phyloP scores from a whole-genome alignment of 164 flowering plant species.

The Vitis rupestris region DNA sequence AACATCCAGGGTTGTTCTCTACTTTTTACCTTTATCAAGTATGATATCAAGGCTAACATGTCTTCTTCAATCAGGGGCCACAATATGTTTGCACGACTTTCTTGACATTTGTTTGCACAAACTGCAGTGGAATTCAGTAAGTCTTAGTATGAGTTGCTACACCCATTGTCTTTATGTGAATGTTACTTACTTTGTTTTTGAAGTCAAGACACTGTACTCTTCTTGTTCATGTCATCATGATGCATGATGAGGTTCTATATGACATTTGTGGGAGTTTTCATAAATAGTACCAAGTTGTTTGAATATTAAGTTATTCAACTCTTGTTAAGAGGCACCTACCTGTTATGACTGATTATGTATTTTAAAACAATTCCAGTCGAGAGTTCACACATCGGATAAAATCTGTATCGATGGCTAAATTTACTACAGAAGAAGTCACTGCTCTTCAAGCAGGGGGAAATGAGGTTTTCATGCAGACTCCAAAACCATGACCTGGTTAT shows the following conservation, averaged over 20 bases:
- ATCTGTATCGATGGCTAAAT: constrained; percentile 68
- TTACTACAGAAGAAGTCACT: constrained; percentile 47
- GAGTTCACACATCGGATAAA: constrained; percentile 72
- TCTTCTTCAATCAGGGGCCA: constrained; percentile 59
- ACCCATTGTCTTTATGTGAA: neutral
- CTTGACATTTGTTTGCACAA: constrained; percentile 79
- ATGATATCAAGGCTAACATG: neutral
- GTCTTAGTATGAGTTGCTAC: constrained; percentile 16
- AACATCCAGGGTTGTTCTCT: too few species aligned
- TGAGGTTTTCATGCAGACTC: constrained; percentile 36
- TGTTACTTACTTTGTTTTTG: neutral
- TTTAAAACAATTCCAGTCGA: constrained; percentile 36
- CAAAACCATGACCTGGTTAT: neutral
- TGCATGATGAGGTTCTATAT: neutral
- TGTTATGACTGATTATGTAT: neutral
- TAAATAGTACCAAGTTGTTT: neutral
- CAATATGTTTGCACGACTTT: constrained; percentile 88
- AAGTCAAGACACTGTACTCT: neutral
- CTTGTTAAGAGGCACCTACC: neutral
- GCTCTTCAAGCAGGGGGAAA: constrained; percentile 75
- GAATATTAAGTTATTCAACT: neutral
- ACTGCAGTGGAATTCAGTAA: constrained; percentile 86
- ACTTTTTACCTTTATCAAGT: neutral
- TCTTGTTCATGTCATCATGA: neutral
- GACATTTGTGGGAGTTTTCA: neutral